These are phyloP conservation scores for Lichtheimia corymbifera DNA, from an alignment of 371 early-diverging fungal genomes.

Conservation along the genomic window DNA sequence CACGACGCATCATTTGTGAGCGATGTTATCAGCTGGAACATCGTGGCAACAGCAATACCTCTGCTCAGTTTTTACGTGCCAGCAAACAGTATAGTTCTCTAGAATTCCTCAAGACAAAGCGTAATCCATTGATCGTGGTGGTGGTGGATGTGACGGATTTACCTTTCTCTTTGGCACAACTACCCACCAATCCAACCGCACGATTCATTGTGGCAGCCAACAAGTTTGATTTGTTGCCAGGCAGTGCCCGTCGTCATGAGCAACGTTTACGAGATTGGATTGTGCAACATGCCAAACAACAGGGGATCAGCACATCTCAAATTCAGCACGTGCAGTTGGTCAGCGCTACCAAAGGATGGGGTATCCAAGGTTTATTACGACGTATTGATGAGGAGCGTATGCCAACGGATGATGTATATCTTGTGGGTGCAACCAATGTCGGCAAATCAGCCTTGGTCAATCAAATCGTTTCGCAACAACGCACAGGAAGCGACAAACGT, in stretches of 20 bases:
- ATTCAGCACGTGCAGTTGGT: conserved; percentile 51
- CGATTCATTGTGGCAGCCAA: conserved; percentile 66
- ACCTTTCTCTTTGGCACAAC: conserved; percentile 55
- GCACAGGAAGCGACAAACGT: conserved; percentile 12
- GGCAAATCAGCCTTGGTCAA: conserved; percentile 76
- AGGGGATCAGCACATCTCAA: conserved; percentile 41
- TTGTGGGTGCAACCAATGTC: conserved; percentile 73
- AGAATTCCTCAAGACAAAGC: conserved; percentile 56
- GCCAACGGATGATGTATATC: conserved; percentile 65
- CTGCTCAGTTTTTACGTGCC: conserved; percentile 44
- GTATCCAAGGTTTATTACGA: conserved; percentile 50
- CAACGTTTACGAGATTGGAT: conserved; percentile 63
- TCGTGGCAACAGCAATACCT: conserved; percentile 34
- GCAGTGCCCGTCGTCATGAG: conserved; percentile 43
- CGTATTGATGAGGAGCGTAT: conserved; percentile 44
- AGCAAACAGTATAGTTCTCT: conserved; percentile 59
- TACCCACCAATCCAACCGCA: conserved; percentile 47
- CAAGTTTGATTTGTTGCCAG: conserved; percentile 68
- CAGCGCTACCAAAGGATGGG: conserved; percentile 68
- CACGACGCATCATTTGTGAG: conserved; percentile 53
- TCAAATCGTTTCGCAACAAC: conserved; percentile 47
- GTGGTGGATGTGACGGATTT: conserved; percentile 70
- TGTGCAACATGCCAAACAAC: conserved; percentile 40
- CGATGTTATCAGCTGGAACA: conserved; percentile 58
- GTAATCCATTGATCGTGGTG: conserved; percentile 53